Conservation (phyloP, 306 rosid species). For the Rosa rugosa region DNA sequence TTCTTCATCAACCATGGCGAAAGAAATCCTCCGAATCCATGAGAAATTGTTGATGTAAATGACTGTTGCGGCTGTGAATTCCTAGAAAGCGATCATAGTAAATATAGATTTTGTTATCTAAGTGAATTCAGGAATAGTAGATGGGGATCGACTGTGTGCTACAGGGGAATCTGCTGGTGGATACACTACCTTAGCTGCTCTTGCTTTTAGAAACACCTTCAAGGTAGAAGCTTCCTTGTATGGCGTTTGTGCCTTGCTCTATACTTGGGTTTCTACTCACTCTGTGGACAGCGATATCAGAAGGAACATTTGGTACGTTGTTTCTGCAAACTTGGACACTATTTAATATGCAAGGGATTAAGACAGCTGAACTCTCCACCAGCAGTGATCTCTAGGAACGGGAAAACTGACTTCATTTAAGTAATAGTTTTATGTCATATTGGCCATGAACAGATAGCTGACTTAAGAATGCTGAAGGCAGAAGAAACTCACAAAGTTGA, state of each 20-base stretch:
- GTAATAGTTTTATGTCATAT: not conserved
- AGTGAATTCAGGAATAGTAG: slow-evolving; percentile 80
- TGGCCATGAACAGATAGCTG: slow-evolving; percentile 62
- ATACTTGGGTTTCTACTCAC: slow-evolving; percentile 5
- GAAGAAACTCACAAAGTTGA: slow-evolving; percentile 79
- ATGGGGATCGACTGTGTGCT: slow-evolving; percentile 72
- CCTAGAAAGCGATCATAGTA: not conserved
- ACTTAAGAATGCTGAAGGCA: slow-evolving; percentile 65
- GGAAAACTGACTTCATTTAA: not conserved
- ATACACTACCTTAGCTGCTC: slow-evolving; percentile 88
- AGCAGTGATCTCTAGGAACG: not conserved
- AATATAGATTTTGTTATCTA: slow-evolving; percentile 28
- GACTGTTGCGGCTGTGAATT: slow-evolving; percentile 84
- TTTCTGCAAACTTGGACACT: not conserved
- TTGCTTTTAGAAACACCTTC: slow-evolving; percentile 74
- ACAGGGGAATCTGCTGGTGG: slow-evolving; percentile 97
- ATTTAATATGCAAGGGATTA: not conserved
- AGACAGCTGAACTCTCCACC: not conserved
- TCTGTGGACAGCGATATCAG: not conserved
- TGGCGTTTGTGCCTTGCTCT: slow-evolving; percentile 62
- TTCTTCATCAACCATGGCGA: no score
- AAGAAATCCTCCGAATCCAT: no score
- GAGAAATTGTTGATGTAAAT: slow-evolving; percentile 70
- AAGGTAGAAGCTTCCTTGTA: slow-evolving; percentile 88
- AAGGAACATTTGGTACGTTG: not conserved